phyloP scores from a whole-genome alignment of 306 rosid genomes.

The Amphicarpaea edgeworthii region DNA sequence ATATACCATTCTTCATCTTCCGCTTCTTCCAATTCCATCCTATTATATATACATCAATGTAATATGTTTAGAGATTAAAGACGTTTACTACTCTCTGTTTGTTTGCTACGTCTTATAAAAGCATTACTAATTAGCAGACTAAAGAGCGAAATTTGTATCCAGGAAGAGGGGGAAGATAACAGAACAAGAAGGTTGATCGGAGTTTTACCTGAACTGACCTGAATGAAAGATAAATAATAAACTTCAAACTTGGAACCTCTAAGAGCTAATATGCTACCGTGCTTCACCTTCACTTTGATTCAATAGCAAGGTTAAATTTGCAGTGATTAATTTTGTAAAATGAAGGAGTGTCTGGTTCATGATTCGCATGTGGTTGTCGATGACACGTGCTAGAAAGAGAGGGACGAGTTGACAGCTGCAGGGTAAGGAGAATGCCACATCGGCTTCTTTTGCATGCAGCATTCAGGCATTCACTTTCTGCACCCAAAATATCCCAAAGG shows the following conservation, averaged over 20 bases:
- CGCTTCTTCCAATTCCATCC: constrained; percentile 67
- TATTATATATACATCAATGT: not conserved
- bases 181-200: not conserved
- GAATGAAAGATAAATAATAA: not conserved
- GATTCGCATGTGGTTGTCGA: constrained; percentile 3
- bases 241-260: constrained; percentile 10
- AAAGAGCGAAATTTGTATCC: not conserved
- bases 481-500: too few relatives aligned
- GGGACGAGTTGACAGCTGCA: constrained; percentile 27
- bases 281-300: constrained; percentile 9
- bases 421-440: constrained; percentile 24
- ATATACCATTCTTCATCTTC: constrained; percentile 56
- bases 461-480: too few relatives aligned
- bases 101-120: too few relatives aligned
- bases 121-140: not conserved
- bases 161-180: not conserved
- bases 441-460: constrained; percentile 29
- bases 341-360: constrained; percentile 18
- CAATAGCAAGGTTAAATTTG: not conserved
- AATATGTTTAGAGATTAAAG: too few relatives aligned
- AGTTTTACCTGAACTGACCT: constrained; percentile 34
- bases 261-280: not conserved
- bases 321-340: not conserved
- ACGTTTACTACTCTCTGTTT: too few relatives aligned
- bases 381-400: constrained; percentile 32